Percentiles rank a stretch among this genome's conserved stretches.
Evolutionary conservation across 1,284 basidiomycete species (phyloP).

Genomic region (Agaricales sp.): DNA sequence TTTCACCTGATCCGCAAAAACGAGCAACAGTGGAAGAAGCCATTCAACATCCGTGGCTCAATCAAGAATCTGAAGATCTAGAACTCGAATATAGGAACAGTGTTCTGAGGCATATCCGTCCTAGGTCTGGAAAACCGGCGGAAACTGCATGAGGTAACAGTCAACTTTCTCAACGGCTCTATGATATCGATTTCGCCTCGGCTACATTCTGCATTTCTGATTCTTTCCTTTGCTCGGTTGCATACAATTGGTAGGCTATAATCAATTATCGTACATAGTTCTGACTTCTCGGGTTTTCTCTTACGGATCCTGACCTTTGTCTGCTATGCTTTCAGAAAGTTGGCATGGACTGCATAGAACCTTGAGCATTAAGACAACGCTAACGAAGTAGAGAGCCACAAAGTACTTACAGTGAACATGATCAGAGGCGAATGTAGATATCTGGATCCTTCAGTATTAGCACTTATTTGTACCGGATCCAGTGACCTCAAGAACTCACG

Average conservation of each 20-base stretch:
- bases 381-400: constrained; percentile 11
- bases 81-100: constrained; percentile 18
- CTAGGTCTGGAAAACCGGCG: background rate
- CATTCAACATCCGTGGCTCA: constrained; percentile 54
- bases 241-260: too few relatives aligned
- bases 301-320: background rate
- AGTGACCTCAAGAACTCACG: constrained; percentile 39
- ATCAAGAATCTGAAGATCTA: constrained; percentile 45
- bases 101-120: background rate
- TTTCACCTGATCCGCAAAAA: constrained; percentile 41
- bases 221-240: too few relatives aligned
- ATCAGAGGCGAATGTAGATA: constrained; percentile 61
- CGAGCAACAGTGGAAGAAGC: constrained; percentile 55
- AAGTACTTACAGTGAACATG: constrained; percentile 45
- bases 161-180: too few relatives aligned
- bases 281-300: background rate
- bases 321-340: constrained; percentile 58
- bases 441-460: constrained; percentile 41
- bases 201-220: too few relatives aligned
- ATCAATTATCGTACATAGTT: too few relatives aligned
- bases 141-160: background rate
- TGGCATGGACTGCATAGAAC: constrained; percentile 57
- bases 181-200: too few relatives aligned
- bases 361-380: constrained; percentile 7
- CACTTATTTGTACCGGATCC: constrained; percentile 27